These are phyloP conservation scores for Alternaria brassicicola DNA, from an alignment of 2,329 filamentous ascomycete genomes.

Conservation along the genomic window DNA sequence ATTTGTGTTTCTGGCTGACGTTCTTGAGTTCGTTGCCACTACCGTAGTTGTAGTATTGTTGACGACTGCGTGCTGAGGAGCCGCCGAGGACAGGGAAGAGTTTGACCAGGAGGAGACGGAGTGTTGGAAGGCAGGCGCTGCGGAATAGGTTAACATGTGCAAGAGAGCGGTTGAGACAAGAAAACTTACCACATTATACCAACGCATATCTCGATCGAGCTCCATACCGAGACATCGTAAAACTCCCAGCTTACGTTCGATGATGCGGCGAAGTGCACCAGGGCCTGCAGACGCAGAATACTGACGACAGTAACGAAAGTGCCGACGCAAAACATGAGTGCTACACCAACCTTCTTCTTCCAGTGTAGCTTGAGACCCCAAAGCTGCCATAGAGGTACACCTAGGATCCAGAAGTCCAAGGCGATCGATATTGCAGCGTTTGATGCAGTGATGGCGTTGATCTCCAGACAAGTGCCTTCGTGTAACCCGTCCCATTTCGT, in stretches of 20 bases:
- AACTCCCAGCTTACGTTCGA: constrained; percentile 51
- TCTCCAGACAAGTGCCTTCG: constrained; percentile 43
- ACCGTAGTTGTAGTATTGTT: constrained; percentile 36
- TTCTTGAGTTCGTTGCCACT: constrained; percentile 29
- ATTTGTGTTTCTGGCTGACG: constrained; percentile 16
- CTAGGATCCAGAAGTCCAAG: constrained; percentile 44
- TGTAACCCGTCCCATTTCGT: constrained; percentile 40
- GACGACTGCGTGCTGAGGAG: constrained; percentile 34
- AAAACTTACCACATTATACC: constrained; percentile 49
- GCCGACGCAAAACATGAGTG: constrained; percentile 49
- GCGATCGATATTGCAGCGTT: constrained; percentile 46
- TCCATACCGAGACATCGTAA: constrained; percentile 51
- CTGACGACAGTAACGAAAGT: constrained; percentile 53
- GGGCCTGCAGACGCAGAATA: constrained; percentile 51
- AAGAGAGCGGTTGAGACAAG: background rate
- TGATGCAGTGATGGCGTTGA: constrained; percentile 42
- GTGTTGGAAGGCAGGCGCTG: constrained; percentile 51
- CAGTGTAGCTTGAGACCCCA: constrained; percentile 40
- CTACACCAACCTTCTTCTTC: constrained; percentile 49
- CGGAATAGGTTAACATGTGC: background rate
- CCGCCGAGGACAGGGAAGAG: constrained; percentile 47
- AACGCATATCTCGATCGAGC: constrained; percentile 51
- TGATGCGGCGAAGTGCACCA: constrained; percentile 53
- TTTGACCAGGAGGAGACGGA: constrained; percentile 47
- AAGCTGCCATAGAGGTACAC: constrained; percentile 46